Conservation (phyloP, 345 rosid genomes). For the Arabis hirsuta region DNA sequence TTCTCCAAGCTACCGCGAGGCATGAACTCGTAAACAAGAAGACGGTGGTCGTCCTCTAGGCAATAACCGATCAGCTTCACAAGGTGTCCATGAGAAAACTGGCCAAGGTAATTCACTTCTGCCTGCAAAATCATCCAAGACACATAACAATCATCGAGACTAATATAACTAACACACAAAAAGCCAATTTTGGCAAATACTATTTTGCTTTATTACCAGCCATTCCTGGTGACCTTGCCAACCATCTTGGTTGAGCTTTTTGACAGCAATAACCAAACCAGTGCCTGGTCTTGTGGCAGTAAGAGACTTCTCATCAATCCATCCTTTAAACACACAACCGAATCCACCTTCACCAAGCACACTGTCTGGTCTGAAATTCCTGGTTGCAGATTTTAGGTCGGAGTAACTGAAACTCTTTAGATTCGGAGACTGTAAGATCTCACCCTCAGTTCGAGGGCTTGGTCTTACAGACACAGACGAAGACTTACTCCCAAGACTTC, state of each 20-base stretch:
- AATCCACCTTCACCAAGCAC: slow-evolving; percentile 88
- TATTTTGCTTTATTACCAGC: slow-evolving; percentile 54
- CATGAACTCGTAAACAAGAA: slow-evolving; percentile 96
- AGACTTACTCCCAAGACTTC: slow-evolving; percentile 51
- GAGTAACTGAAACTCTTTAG: slow-evolving; percentile 62
- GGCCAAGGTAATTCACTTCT: slow-evolving; percentile 91
- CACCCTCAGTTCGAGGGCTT: slow-evolving; percentile 70
- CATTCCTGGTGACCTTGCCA: slow-evolving; percentile 83
- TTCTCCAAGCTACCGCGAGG: slow-evolving; percentile 98
- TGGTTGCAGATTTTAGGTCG: slow-evolving; percentile 68
- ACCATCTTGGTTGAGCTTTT: slow-evolving; percentile 73
- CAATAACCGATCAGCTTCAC: slow-evolving; percentile 94
- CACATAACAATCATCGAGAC: slow-evolving; percentile 21
- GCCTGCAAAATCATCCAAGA: slow-evolving; percentile 59
- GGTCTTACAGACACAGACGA: slow-evolving; percentile 52
- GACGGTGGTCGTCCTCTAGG: slow-evolving; percentile 88
- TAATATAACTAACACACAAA: background rate
- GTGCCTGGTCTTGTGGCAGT: slow-evolving; percentile 78
- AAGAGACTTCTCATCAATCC: slow-evolving; percentile 71
- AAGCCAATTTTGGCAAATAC: background rate
- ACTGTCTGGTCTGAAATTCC: slow-evolving; percentile 80
- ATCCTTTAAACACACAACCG: slow-evolving; percentile 82
- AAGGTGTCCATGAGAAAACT: slow-evolving; percentile 90
- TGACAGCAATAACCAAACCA: slow-evolving; percentile 75
- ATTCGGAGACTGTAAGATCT: slow-evolving; percentile 69